Conservation (phyloP, 805 yeast species). For the Kluyveromyces starmeri region DNA sequence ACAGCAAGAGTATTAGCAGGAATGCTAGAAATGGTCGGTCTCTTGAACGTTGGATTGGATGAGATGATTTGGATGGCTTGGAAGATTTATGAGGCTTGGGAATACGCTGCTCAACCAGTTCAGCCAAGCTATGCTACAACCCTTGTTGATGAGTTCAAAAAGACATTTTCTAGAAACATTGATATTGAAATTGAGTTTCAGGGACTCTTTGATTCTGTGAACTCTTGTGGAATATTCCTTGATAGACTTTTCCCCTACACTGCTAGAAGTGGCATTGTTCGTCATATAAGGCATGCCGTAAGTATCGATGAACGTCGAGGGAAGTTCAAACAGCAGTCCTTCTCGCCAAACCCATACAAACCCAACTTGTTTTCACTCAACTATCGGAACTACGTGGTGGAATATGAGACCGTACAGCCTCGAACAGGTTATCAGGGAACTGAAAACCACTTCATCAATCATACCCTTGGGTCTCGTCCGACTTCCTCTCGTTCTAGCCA, state of each 20-base stretch:
- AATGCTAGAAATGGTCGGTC: conserved; percentile 57
- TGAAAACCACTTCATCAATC: conserved; percentile 1
- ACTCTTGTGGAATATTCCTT: conserved; percentile 52
- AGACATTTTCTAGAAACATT: conserved; percentile 41
- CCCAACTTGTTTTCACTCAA: conserved; percentile 23
- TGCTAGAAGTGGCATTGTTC: conserved; percentile 40
- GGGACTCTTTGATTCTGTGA: conserved; percentile 65
- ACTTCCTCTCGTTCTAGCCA: conserved; percentile 1
- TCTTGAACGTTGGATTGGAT: conserved; percentile 46
- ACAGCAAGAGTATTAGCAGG: conserved; percentile 57
- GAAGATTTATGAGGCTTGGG: conserved; percentile 54
- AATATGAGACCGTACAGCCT: neutral
- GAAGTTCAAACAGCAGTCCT: conserved; percentile 50
- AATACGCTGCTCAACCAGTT: conserved; percentile 48
- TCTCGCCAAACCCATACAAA: conserved; percentile 35
- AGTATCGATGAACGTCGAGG: conserved; percentile 60
- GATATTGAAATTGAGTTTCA: conserved; percentile 43
- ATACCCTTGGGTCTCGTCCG: conserved; percentile 1
- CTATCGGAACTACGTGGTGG: conserved; percentile 9
- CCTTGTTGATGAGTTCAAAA: conserved; percentile 43
- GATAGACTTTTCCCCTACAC: conserved; percentile 54
- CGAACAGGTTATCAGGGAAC: conserved; percentile 1
- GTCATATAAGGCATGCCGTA: conserved; percentile 58
- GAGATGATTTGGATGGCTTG: conserved; percentile 52
- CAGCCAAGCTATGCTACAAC: conserved; percentile 36